Evolutionary conservation across 1,284 basidiomycete species (phyloP), one percentile per base, ranked within the genome.

Genomic region (Rhizoctonia solani): DNA sequence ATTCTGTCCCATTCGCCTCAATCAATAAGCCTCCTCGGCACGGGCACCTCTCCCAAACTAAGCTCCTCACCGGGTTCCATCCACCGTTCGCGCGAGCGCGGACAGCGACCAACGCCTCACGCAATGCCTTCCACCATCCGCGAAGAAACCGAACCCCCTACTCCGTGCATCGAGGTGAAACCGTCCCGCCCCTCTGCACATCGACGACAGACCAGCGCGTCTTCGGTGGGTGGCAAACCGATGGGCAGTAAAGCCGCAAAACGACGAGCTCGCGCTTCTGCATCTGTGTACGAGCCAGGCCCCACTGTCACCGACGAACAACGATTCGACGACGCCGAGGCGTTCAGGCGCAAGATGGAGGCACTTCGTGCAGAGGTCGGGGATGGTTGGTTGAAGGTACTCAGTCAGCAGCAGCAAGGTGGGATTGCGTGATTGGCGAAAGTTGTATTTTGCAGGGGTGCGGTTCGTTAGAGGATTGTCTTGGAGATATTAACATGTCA

Each of bases 351-450:
- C 69, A 82, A 83, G 72, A 90, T 95, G 69, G 92, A 94, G 79
- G 87, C 87, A 5, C 74, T 95, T 73, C 85, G 89, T 76, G 82
- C 85, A 68, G 92, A 94, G 73, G 92, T 94, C 81, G 92, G 92
- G 1, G 92, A 93, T 42, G 87, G 87, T 11, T 93, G 91, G 91
- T 74, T 93, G 73, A 90, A 89, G 78, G 89, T 92, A 63, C 87
- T 89, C 73, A 89, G 85, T 71, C 89, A 92, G 79, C 59, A 68
- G 49, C 58, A 63, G 30, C 58, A 63, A 30, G 58, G 58, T 11
- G 54, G 46, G 19, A 58, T 68, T 14, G 50, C 37, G 29, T 68
- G 49, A 53, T 65, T 39, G 37, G n/a, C n/a, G n/a, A n/a, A n/a
- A n/a, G n/a, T n/a, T n/a, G n/a, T n/a, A n/a, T n/a, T n/a, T n/a